Evolutionary conservation across 2,329 filamentous ascomycete genomes (phyloP), one percentile per base, ranked within the genome.

Genomic region (Aureobasidium lini): DNA sequence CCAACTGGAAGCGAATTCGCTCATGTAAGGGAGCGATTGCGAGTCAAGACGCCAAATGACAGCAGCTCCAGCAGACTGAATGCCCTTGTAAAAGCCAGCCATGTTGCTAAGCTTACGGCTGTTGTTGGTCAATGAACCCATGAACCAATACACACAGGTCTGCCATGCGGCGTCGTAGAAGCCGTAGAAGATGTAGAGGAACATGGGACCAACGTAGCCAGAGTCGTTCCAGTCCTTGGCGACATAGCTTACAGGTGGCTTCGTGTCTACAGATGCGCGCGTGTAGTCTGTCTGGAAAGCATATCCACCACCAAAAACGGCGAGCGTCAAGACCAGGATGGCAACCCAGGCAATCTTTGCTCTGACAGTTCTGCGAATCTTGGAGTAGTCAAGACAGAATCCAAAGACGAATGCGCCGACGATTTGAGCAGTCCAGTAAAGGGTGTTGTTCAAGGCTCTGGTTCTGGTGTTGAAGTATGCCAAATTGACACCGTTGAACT

Each of bases 121-220:
- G 64, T 93, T 95, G 82, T 97, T 97, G 70, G 89, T 92, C 44
- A 96, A 80, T 7, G 92, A 84, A 53, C 93, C 93, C 88, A 97
- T 96, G 77, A 88, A 92, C 92, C 92, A 96, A 79, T 97, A 96
- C 52, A 92, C 86, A 68, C 80, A 85, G 0, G 90, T 93, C 77
- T 97, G 93, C 87, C 90, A 96, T 58, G 86, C 83, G 44, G 92
- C 90, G 71, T 96, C 93, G 66, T 86, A 94, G 73, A 94, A 87
- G 42, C 90, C 90, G 71, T 94, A 95, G 74, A 92, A 92, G 68
- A 95, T 89, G 77, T 91, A 95, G 56, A 95, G 76, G 72, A 95
- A 90, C 83, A 95, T 89, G 11, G 89, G 88, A 0, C 87, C 90
- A 61, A 86, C 79, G 70, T 87, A 94, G 57, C 83, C 84, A 31